A percentile compares a stretch with the other conserved stretches of the same genome.
Evolutionary conservation across 177 flowering plant species (phyloP).

Genomic region (Vitis hybrid): DNA sequence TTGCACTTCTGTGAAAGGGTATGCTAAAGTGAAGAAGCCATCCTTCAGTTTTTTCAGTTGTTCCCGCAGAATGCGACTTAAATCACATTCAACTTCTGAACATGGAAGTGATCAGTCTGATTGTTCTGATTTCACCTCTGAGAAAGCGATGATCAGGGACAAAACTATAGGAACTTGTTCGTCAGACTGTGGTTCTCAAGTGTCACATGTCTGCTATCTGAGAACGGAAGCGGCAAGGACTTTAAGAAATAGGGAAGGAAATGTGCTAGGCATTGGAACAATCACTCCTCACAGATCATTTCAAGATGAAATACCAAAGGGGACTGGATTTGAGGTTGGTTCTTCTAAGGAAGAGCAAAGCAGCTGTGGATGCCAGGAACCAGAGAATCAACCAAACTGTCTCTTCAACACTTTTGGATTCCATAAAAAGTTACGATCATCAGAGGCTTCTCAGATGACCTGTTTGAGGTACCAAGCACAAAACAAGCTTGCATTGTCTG

Average conservation of each 20-base stretch:
- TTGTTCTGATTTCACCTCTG: conserved; percentile 39
- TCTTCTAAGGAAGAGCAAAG: conserved; percentile 18
- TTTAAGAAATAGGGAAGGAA: conserved; percentile 59
- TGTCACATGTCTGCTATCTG: conserved; percentile 31
- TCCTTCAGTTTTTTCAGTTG: conserved; percentile 66
- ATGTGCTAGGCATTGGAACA: conserved; percentile 45
- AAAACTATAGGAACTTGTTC: conserved; percentile 33
- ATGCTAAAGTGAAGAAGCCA: conserved; percentile 39
- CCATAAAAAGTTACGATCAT: conserved; percentile 27
- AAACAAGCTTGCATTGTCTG: conserved; percentile 31
- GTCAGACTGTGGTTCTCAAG: conserved; percentile 36
- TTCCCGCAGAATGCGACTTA: conserved; percentile 45
- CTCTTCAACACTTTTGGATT: conserved; percentile 37
- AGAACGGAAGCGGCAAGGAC: conserved; percentile 31
- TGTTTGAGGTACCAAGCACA: conserved; percentile 27
- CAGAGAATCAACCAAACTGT: conserved; percentile 41
- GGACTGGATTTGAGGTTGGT: conserved; percentile 13
- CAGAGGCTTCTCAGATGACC: conserved; percentile 26
- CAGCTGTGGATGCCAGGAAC: conserved; percentile 23
- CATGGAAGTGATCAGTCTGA: conserved; percentile 38
- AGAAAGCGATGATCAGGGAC: conserved; percentile 33
- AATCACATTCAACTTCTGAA: conserved; percentile 30
- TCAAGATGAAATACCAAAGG: conserved; percentile 23
- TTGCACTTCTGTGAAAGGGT: conserved; percentile 27
- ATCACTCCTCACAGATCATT: conserved; percentile 20